Evolutionary conservation across 768 basidiomycete species (phyloP).

Genomic region (Leccinum barrowsii): DNA sequence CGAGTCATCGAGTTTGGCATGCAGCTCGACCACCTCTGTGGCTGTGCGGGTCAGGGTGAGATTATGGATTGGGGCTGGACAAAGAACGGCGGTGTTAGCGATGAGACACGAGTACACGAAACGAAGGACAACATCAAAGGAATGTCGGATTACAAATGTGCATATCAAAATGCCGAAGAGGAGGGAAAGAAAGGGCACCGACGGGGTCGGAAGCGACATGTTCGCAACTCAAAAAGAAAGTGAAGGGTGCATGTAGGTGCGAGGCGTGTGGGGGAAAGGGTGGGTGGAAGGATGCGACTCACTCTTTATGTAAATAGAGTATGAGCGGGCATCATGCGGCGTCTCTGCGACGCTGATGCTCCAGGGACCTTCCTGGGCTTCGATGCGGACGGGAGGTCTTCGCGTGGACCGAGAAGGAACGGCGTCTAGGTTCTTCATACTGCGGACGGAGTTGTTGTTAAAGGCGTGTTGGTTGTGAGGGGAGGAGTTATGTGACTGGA

Average conservation of each 20-base stretch:
- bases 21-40: constrained; percentile 76
- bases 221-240: constrained; percentile 18
- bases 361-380: constrained; percentile 81
- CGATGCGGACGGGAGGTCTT: constrained; percentile 57
- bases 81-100: constrained; percentile 30
- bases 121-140: constrained; percentile 15
- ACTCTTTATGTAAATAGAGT: constrained; percentile 91
- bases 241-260: constrained; percentile 15
- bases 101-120: constrained; percentile 14
- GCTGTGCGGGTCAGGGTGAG: constrained; percentile 79
- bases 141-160: constrained; percentile 11
- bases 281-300: constrained; percentile 34
- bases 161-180: constrained; percentile 15
- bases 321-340: constrained; percentile 64
- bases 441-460: constrained; percentile 32
- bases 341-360: constrained; percentile 85
- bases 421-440: constrained; percentile 43
- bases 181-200: constrained; percentile 21
- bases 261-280: constrained; percentile 19
- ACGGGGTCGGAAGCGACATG: constrained; percentile 26
- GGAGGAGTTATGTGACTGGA: constrained; percentile 33
- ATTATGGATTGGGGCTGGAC: constrained; percentile 81
- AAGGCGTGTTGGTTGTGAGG: constrained; percentile 32
- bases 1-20: constrained; percentile 70
- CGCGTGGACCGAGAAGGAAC: constrained; percentile 40